phyloP scores from a whole-genome alignment of 2,329 filamentous ascomycete genomes.

The Didymellaceae sp. region DNA sequence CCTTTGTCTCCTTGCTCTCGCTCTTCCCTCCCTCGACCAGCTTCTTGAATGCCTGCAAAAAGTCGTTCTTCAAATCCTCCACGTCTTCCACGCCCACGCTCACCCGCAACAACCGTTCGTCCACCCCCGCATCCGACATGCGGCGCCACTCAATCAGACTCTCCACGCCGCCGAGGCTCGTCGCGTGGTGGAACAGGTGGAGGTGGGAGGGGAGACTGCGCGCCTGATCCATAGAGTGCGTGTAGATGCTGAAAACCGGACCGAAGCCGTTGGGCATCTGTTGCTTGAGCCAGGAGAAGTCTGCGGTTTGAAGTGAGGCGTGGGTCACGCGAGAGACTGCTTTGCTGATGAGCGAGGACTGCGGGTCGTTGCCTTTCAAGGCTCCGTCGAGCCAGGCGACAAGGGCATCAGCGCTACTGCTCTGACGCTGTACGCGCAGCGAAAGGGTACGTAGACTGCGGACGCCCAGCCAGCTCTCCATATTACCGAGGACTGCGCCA shows the following conservation, averaged over 20 bases:
- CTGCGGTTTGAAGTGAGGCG: conserved; percentile 76
- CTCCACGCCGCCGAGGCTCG: conserved; percentile 91
- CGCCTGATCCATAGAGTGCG: conserved; percentile 68
- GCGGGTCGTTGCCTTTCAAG: conserved; percentile 47
- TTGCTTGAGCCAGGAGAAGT: conserved; percentile 70
- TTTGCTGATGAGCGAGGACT: conserved; percentile 53
- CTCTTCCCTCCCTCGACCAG: conserved; percentile 15
- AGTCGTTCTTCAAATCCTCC: conserved; percentile 81
- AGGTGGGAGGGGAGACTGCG: conserved; percentile 77
- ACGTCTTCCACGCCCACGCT: conserved; percentile 87
- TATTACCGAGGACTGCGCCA: conserved; percentile 82
- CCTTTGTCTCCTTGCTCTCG: conserved; percentile 9
- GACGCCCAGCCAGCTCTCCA: conserved; percentile 92
- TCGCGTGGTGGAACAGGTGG: conserved; percentile 89
- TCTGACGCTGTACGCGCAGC: conserved; percentile 79
- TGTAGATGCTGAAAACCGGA: conserved; percentile 80
- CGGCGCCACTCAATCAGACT: conserved; percentile 95
- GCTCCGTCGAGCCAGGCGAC: conserved; percentile 73
- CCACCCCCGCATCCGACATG: conserved; percentile 80
- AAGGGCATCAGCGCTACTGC: conserved; percentile 70
- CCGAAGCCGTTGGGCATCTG: conserved; percentile 95
- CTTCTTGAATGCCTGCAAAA: conserved; percentile 52
- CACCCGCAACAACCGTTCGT: conserved; percentile 75
- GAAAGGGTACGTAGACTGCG: conserved; percentile 86
- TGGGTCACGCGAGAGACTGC: conserved; percentile 72